Evolutionary conservation across 768 basidiomycete genomes (phyloP), one percentile per base, ranked within the genome.

Genomic region (Lentinula raphanica): DNA sequence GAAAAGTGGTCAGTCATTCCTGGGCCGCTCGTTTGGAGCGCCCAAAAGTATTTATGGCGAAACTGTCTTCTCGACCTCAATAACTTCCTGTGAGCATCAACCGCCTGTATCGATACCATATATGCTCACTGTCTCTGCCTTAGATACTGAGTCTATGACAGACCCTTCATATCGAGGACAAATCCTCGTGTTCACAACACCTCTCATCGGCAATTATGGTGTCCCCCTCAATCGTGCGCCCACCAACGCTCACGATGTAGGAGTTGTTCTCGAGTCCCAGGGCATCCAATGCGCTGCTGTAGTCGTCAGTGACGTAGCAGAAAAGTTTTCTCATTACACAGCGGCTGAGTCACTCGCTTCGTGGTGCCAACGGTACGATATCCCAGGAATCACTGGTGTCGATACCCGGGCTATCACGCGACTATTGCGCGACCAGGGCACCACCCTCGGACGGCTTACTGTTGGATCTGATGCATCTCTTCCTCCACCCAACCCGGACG

Each of bases 81-180:
- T 99, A 71, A 99, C 97, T 1, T 97, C 94, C 39, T 99, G 94
- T 94, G 61, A 65, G 90, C 78, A 8, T 54, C 15, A 56, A 58
- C 54, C 21, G 29, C 12, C 35, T 28, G 53, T 6, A 17, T 29
- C 57, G 32, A 12, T 15, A 32, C 1, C 54, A 60, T 39, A 55
- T 62, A 54, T 57, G n/a, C n/a, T 61, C 42, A 4, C 49, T 62
- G 59, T 23, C 19, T 27, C n/a, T n/a, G n/a, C n/a, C n/a, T n/a
- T 68, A 96, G 94, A 99, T 71, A 98, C 96, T 48, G 97, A 99
- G 74, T 97, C 94, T 7, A 98, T 99, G 97, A 99, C 97, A 36
- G 97, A 99, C 71, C 97, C 97, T 6, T 98, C 97, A 7, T 98
- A 99, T 73, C 90, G 93, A 32, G 90, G 93, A 51, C 97, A 99